Base-by-base conservation (phyloP, 257 asterid species). In the Rauvolfia tetraphylla region DNA sequence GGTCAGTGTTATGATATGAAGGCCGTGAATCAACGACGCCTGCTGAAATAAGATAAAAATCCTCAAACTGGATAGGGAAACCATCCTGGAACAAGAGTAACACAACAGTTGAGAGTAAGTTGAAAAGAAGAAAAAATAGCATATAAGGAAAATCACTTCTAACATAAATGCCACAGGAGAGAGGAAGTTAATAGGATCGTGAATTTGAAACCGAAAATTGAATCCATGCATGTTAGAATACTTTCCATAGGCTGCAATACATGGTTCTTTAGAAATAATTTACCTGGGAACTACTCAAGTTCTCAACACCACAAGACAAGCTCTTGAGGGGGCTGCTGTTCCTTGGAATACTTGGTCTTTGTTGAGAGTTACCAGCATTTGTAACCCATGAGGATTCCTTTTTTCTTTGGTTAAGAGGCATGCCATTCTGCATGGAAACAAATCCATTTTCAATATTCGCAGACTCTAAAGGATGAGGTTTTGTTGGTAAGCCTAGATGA, bases 51-150 rank as follows among this genome's bases (percentile, higher is more conserved):
- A 95, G 89, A 77, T 87, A 86, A 77, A 93, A 95, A 76, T 95
- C 98, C 79, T 92, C 89, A 82, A 87, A 95, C 85, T 93, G 97
- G 80, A 92, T 79, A 70, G 99, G 99, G 86, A 86, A 89, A 68
- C 87, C 92, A 79, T 87, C 95, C 99, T 92, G 93, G 71, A 82
- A 85, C 67, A 77, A 42, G 57, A 71, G 76, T 44, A 67, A 71
- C 79, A 71, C 23, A 58, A 79, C 25, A 76, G 11, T 74, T 80
- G 4, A 73, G 72, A 42, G 57, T 15, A 20, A 27, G 53, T 59
- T 41, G 23, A 56, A 48, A 48, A 58, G 61, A 71, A 34, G 33
- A 72, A 27, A 10, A 51, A 41, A 20, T 14, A n/a, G 20, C 42
- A 73, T 68, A 57, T 17, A 66, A 0, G 41, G 61, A 58, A 66